These are phyloP conservation scores for Suillus alpinus DNA, from an alignment of 768 basidiomycete genomes.

Conservation along the genomic window DNA sequence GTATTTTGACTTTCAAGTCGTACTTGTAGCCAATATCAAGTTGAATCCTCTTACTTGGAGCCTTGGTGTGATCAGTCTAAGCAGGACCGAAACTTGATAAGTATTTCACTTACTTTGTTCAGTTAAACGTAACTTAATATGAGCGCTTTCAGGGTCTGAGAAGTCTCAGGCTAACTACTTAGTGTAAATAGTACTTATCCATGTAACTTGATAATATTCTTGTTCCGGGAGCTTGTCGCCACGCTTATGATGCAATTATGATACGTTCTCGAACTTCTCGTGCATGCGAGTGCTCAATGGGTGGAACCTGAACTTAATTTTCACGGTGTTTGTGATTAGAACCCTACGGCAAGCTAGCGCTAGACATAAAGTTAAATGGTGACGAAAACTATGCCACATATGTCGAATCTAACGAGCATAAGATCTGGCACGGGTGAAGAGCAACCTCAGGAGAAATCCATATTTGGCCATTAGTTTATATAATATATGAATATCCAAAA, in stretches of 20 bases:
- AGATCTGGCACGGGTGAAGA: background rate
- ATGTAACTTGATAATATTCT: background rate
- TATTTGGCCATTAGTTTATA: background rate
- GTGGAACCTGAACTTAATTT: background rate
- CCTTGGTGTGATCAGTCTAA: background rate
- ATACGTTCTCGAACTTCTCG: no score
- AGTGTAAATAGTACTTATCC: background rate
- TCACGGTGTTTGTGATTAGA: background rate
- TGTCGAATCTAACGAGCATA: background rate
- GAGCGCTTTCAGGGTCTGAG: background rate
- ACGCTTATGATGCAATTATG: background rate
- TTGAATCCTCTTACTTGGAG: no score
- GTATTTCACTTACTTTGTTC: background rate
- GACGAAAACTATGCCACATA: background rate
- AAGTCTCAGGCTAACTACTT: background rate
- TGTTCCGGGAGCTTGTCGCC: background rate
- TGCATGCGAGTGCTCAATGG: background rate
- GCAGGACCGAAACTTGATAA: background rate
- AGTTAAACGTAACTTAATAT: background rate
- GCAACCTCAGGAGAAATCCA: background rate
- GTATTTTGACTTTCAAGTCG: background rate
- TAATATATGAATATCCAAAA: background rate
- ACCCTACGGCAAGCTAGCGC: background rate
- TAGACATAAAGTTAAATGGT: no score
- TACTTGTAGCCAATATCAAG: slow-evolving; percentile 4